These are phyloP conservation scores for Fusarium decemcellulare DNA, from an alignment of 2,329 filamentous ascomycete species.

Conservation along the genomic window DNA sequence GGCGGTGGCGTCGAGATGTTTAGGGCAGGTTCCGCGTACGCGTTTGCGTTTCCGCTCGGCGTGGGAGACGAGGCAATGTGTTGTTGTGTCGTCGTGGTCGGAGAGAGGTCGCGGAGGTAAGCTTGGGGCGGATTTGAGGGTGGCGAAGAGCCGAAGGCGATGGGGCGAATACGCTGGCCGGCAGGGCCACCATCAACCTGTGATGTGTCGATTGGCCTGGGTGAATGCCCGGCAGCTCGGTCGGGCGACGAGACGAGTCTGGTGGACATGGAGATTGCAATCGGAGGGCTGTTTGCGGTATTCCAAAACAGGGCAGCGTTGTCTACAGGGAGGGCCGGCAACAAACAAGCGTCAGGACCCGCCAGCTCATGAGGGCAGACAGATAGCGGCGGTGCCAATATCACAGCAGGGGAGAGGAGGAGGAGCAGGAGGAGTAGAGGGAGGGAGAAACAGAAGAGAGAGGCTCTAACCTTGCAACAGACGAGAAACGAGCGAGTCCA, in stretches of 20 bases:
- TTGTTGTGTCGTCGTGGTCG: conserved; percentile 35
- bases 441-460: conserved; percentile 4
- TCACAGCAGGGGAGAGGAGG: not conserved
- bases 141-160: conserved; percentile 38
- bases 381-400: no score
- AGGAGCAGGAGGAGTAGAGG: conserved; percentile 1
- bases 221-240: conserved; percentile 28
- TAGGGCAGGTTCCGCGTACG: not conserved
- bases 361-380: conserved; percentile 21
- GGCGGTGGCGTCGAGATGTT: conserved; percentile 8
- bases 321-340: conserved; percentile 39
- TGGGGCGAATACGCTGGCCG: conserved; percentile 31
- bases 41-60: not conserved
- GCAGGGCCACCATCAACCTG: conserved; percentile 28
- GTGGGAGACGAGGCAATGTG: conserved; percentile 11
- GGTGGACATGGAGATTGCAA: conserved; percentile 44
- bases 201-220: conserved; percentile 30
- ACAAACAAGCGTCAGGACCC: conserved; percentile 43
- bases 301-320: conserved; percentile 41
- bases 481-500: conserved; percentile 41
- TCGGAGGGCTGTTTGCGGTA: conserved; percentile 29
- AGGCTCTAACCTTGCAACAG: conserved; percentile 46
- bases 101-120: conserved; percentile 19
- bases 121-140: conserved; percentile 24
- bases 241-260: conserved; percentile 37